Evolutionary conservation across 495 filamentous ascomycete species (phyloP), one percentile per base, ranked within the genome.

Genomic region (Aspergillus bertholletiae): DNA sequence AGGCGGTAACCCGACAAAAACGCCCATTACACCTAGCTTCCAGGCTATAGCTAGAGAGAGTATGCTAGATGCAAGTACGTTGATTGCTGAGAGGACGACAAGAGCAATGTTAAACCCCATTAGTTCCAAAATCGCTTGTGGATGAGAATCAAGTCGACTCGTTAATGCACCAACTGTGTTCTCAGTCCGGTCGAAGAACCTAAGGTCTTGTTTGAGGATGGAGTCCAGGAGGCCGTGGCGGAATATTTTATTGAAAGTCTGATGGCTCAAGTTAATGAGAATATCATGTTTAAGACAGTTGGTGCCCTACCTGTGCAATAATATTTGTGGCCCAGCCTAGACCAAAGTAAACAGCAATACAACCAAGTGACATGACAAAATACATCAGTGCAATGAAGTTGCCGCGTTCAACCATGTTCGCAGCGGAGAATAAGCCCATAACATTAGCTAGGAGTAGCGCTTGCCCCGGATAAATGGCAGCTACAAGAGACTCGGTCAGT

Each of bases 321-420:
- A 67, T 67, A 5, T 78, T 83, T 9, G 80, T 77, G 15, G 76
- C 70, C 64, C 72, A 86, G 0, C 80, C 80, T 12, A 86, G 58
- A 0, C 73, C 58, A 49, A 79, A 77, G 55, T 84, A 86, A 37
- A 74, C 67, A 17, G 80, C 53, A 0, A 74, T 71, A n/a, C 74
- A 70, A 26, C 73, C 77, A 17, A 76, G 56, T 20, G 76, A 80
- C 1, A 86, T 66, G 15, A 77, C 69, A 20, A 86, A 77, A 56
- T 86, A 86, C 79, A 86, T 86, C 20, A 85, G 55, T 23, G 82
- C 79, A 74, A 81, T 83, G 53, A 86, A 85, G 45, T 74, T 75
- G 6, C 61, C 77, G 4, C 68, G 22, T 6, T 46, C 37, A 2
- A 27, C 26, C 57, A 70, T 61, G 1, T 59, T 22, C 23, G 49